Evolutionary conservation across 83 land plant genomes (phyloP), one percentile per base, ranked within the genome.

Genomic region (Picea abies): DNA sequence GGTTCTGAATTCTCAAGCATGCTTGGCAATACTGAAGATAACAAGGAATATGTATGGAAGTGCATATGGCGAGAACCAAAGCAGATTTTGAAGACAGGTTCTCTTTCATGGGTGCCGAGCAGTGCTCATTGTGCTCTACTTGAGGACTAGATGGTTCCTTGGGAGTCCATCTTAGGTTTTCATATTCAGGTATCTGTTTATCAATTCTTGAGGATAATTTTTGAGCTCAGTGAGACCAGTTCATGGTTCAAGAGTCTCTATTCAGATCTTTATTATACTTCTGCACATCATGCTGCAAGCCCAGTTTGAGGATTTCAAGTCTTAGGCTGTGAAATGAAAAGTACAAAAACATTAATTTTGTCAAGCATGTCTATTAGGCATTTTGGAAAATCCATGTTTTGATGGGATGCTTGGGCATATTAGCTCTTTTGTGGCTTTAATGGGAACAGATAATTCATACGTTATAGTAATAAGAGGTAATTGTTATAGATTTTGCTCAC

Each of bases 121-220:
- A 85, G 41, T 82, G 84, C 86, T 25, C 86, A 85, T 71, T 85
- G 84, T 82, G 85, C 85, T 25, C 68, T 82, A 17, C 85, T 82
- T 63, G 85, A 85, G 68, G 86, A 85, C 68, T 85, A 80, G 66
- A 75, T 19, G 25, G 4, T 82, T 8, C 19, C 39, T 41, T 72
- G 56, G n/a, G 52, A n/a, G 44, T n/a, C 19, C 75, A 70, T 17
- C 12, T 44, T 72, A 22, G 12, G 44, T 20, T 41, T 72, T 44
- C 4, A 44, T 37, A 71, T 29, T 71, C 25, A 19, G 8, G 6
- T 35, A 71, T 71, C 22, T 37, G 76, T 16, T 71, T 39, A 5
- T 10, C 25, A 17, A 39, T 29, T n/a, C 22, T 72, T 32, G 23
- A 49, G 52, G 41, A 41, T 22, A 9, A 73, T 41, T 73, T 44